Evolutionary conservation across 2,329 filamentous ascomycete genomes (phyloP), one percentile per base, ranked within the genome.

Genomic region (Neopestalotiopsis clavispora): DNA sequence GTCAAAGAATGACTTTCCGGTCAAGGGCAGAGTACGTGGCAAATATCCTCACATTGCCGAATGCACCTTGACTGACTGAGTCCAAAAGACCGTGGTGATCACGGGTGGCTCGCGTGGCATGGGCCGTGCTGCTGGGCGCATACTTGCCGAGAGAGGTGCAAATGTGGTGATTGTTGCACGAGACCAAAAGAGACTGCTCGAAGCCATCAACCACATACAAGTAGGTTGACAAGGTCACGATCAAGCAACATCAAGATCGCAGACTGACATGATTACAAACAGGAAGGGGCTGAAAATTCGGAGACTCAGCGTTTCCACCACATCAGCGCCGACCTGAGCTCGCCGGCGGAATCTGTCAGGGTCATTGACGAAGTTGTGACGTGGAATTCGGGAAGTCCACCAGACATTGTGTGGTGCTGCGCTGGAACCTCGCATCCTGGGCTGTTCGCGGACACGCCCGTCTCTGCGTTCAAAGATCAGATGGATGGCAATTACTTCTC

Each of bases 21-120:
- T 92, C 7, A 84, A 90, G 71, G 89, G 89, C 59, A 85, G 85
- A 78, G 90, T 91, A 74, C 49, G 74, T 68, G 66, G 34, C 1
- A 38, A 38, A 38, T 10, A 1, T 76, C 67, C 49, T 17, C 34
- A 23, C 23, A 28, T 28, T 28, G 23, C 23, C 23, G 23, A 28
- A 28, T 28, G 23, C 23, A 28, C 23, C 23, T 28, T 52, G 85
- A 7, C 49, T 56, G 49, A n/a, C 20, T 49, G 13, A 56, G 17
- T 56, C 17, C 49, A 56, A 56, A 56, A 56, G 49, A 56, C 49
- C 49, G 49, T 91, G 9, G 78, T 93, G 56, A 84, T 94, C 67
- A 93, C 92, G 0, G 92, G 91, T 61, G 91, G 87, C 42, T 93
- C 91, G 1, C 88, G 91, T 74, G 91, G 91, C 67, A 90, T 92